These are phyloP conservation scores for Ophioceras dolichostomum DNA, from an alignment of 2,329 filamentous ascomycete genomes.

Conservation along the genomic window DNA sequence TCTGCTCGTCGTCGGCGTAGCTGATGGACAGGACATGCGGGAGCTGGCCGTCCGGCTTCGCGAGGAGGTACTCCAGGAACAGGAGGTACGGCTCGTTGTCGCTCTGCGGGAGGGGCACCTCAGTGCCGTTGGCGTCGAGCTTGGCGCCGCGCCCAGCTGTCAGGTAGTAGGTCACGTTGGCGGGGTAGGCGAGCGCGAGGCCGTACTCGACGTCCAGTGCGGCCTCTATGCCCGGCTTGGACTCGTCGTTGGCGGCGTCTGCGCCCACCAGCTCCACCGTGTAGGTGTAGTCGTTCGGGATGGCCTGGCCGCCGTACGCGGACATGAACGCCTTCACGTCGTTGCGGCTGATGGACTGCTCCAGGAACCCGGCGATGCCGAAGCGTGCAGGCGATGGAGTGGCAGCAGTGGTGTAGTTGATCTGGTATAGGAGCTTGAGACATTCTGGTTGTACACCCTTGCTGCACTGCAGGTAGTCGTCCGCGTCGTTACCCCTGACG, in stretches of 20 bases:
- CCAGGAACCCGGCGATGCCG: conserved; percentile 36
- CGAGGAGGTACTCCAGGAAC: conserved; percentile 37
- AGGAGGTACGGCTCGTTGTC: conserved; percentile 47
- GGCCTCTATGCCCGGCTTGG: conserved; percentile 28
- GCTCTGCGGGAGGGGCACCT: conserved; percentile 12
- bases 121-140: conserved; percentile 23
- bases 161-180: conserved; percentile 30
- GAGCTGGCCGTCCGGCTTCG: conserved; percentile 26
- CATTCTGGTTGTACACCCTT: conserved; percentile 2
- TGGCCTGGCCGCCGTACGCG: conserved; percentile 1
- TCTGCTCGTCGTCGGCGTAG: conserved; percentile 46
- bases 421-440: not conserved
- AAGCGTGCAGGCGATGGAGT: conserved; percentile 22
- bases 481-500: not conserved
- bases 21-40: conserved; percentile 46
- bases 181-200: conserved; percentile 29
- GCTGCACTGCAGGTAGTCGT: not conserved
- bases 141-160: conserved; percentile 30
- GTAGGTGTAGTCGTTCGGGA: conserved; percentile 14
- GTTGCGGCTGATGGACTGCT: conserved; percentile 29
- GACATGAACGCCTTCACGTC: conserved; percentile 25
- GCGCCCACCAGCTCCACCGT: conserved; percentile 27
- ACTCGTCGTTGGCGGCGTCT: conserved; percentile 30
- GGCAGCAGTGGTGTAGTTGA: conserved; percentile 1
- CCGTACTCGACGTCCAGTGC: conserved; percentile 36